A percentile compares a stretch with the other conserved stretches of the same genome.
Conservation (phyloP, 2,329 filamentous ascomycete species). For the Trichoderma sp. region DNA sequence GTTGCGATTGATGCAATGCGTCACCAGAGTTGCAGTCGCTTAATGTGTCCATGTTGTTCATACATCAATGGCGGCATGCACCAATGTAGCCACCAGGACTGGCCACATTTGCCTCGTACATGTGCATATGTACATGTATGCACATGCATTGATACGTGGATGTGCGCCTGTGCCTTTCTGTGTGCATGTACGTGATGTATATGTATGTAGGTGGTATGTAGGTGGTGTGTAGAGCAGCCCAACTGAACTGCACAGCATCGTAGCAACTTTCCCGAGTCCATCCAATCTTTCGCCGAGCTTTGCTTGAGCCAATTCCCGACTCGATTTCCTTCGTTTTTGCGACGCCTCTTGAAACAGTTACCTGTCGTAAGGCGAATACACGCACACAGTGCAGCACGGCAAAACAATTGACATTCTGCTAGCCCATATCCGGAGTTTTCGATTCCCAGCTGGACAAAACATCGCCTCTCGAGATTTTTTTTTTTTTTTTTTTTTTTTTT, state of each 20-base stretch:
- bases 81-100: background rate
- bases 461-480: background rate
- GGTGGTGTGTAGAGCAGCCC: background rate
- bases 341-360: background rate
- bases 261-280: background rate
- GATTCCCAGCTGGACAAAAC: background rate
- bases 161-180: background rate
- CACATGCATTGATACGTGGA: slow-evolving; percentile 3
- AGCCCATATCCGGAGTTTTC: background rate
- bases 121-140: slow-evolving; percentile 1
- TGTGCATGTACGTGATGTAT: background rate
- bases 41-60: background rate
- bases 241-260: background rate
- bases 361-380: background rate
- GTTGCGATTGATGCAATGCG: background rate
- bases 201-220: background rate
- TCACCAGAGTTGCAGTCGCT: slow-evolving; percentile 13
- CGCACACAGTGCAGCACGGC: background rate
- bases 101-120: background rate
- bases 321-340: too few relatives aligned
- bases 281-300: background rate
- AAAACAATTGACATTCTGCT: background rate
- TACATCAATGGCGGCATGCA: background rate
- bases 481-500: background rate
- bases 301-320: background rate